phyloP scores from a whole-genome alignment of 352 stramenopile species.

The Bremia lactucae region DNA sequence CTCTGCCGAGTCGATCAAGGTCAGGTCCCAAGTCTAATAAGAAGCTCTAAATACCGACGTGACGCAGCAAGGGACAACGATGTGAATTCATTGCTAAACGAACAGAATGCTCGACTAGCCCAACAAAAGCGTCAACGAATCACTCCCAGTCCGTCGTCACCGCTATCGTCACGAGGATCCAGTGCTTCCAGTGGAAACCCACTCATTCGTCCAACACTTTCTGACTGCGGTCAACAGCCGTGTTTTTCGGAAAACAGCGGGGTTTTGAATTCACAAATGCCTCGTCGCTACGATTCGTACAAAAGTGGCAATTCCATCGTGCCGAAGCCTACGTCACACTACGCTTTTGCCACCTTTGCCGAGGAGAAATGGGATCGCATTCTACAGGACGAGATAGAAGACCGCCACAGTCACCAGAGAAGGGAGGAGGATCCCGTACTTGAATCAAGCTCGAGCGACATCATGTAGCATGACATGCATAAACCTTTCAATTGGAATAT shows the following conservation, averaged over 20 bases:
- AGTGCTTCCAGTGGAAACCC: conserved; percentile 11
- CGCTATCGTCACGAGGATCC: conserved; percentile 10
- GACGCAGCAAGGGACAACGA: conserved; percentile 1
- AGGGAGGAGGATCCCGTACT: neutral
- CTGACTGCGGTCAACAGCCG: conserved; percentile 9
- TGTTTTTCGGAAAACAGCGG: neutral
- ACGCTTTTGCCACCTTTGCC: conserved; percentile 20
- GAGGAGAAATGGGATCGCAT: conserved; percentile 77
- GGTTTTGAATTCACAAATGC: conserved; percentile 4
- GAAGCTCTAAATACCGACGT: conserved; percentile 1
- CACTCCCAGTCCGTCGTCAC: conserved; percentile 6
- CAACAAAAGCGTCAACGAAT: conserved; percentile 16
- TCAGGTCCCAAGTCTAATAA: conserved; percentile 6
- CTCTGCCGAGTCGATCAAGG: conserved; percentile 34
- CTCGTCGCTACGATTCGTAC: conserved; percentile 7
- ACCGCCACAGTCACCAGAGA: conserved; percentile 7
- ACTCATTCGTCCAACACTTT: conserved; percentile 21
- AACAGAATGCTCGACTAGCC: conserved; percentile 9
- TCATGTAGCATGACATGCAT: neutral
- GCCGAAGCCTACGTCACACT: conserved; percentile 2
- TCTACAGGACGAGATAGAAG: conserved; percentile 27
- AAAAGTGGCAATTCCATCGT: conserved; percentile 2
- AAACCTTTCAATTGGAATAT: neutral
- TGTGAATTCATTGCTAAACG: conserved; percentile 9
- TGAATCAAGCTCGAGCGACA: neutral